Base-by-base conservation (phyloP, 2,329 filamentous ascomycete genomes). In the Colletotrichum acutatum region DNA sequence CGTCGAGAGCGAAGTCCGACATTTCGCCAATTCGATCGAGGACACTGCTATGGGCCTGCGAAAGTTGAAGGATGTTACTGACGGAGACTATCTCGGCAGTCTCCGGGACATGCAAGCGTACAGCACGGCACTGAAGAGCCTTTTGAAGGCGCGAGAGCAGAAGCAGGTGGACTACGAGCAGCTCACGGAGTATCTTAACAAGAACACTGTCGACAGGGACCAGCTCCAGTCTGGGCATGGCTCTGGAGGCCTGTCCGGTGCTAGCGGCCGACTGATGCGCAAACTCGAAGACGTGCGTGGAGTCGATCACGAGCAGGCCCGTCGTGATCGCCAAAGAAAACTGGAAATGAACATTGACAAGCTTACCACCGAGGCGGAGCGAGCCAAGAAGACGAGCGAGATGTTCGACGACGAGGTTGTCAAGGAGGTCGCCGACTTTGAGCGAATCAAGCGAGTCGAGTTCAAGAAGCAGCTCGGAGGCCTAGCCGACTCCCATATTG, bases 141-240 rank as follows among this genome's bases (percentile, higher is more conserved):
- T 99, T 5, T 91, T 99, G 75, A 97, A 97, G 82, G 94, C 94
- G 1, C 92, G 97, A 46, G 97, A 99, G 85, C 95, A 97, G 85
- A 99, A 99, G 82, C 97, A 99, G 82, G 92, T 99, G 71, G 97
- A 99, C 84, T 98, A 96, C 79, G 97, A 99, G 84, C 95, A 95
- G 76, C 88, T 99, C 42, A 97, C 95, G 32, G 96, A 98, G 81
- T 98, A 98, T 82, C 93, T 98, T 66, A 94, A 94, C 84, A 98
- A 97, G 82, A 95, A 94, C 0, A 95, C 94, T 3, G 86, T 91
- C 4, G 97, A 99, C 82, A 93, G 95, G 60, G 97, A 99, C 83
- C 87, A 90, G 19, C 90, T 98, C 3, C 87, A 88, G 9, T 90
- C 91, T 0, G 90, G 91, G 12, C 91, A 92, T 76, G 81, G 80